These are phyloP conservation scores for Plasmodium chabaudi DNA, from an alignment of 169 alveolate genomes.

Conservation along the genomic window DNA sequence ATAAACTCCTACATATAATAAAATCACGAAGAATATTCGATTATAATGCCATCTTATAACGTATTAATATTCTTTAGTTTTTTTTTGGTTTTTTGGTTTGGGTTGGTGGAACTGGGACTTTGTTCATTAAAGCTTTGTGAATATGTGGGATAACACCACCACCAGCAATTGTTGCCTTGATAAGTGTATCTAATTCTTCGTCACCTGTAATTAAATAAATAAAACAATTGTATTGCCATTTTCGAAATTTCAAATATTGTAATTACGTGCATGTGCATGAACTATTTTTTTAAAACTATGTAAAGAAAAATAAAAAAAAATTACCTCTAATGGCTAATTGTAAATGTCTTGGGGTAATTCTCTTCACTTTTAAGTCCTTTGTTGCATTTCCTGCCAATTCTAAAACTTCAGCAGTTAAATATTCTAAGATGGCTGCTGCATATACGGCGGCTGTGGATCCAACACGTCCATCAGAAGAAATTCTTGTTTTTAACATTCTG, in stretches of 20 bases:
- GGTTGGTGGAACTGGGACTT: slow-evolving; percentile 86
- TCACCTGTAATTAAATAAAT: slow-evolving; percentile 92
- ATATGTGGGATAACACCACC: slow-evolving; percentile 99
- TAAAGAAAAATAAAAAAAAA: slow-evolving; percentile 31
- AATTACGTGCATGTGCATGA: neutral
- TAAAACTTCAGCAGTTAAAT: slow-evolving; percentile 99
- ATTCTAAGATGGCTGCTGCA: slow-evolving; percentile 99
- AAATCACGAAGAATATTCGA: too few relatives aligned
- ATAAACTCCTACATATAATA: too few relatives aligned
- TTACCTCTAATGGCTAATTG: slow-evolving; percentile 93
- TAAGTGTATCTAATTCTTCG: slow-evolving; percentile 97
- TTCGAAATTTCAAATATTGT: neutral
- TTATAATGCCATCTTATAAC: neutral
- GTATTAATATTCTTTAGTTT: slow-evolving; percentile 29
- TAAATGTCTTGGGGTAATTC: slow-evolving; percentile 97
- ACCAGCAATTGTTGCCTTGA: slow-evolving; percentile 99
- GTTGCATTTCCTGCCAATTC: slow-evolving; percentile 99
- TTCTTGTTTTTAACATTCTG: slow-evolving; percentile 97
- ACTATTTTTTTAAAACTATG: neutral
- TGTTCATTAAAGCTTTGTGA: slow-evolving; percentile 94
- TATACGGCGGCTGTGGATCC: slow-evolving; percentile 99
- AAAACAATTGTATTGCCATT: neutral
- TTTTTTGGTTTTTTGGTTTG: slow-evolving; percentile 82
- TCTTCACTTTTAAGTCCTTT: slow-evolving; percentile 97
- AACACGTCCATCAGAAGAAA: slow-evolving; percentile 97